phyloP scores from a whole-genome alignment of 2,329 filamentous ascomycete species.

The Aspergillus calidoustus region DNA sequence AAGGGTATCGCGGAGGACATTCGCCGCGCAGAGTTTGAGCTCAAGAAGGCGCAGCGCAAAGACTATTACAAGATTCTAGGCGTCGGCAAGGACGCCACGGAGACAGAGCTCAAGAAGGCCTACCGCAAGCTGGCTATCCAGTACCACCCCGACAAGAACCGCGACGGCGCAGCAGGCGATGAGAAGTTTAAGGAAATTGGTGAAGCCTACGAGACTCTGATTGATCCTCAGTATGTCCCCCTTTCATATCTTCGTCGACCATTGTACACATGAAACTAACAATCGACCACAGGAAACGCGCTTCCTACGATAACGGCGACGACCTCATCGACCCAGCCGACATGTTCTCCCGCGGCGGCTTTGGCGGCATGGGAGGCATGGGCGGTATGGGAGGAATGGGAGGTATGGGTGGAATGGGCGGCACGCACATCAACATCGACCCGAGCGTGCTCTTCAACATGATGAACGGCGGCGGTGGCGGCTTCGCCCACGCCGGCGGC shows the following conservation, averaged over 20 bases:
- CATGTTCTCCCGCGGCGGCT: constrained; percentile 72
- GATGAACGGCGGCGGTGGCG: constrained; percentile 71
- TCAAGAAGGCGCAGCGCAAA: constrained; percentile 97
- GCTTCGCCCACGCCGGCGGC: constrained; percentile 54
- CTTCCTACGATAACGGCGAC: constrained; percentile 88
- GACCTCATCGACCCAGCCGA: constrained; percentile 87
- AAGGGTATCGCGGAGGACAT: constrained; percentile 81
- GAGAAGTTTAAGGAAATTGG: constrained; percentile 97
- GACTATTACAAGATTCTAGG: constrained; percentile 99
- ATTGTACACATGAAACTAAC: constrained; percentile 20
- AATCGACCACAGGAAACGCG: constrained; percentile 68
- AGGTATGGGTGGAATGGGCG: constrained; percentile 58
- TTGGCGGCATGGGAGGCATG: constrained; percentile 54
- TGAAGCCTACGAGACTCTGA: constrained; percentile 95
- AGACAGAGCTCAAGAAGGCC: constrained; percentile 90
- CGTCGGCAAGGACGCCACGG: constrained; percentile 81
- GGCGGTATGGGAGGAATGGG: constrained; percentile 64
- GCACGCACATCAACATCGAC: constrained; percentile 62
- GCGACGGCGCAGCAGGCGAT: constrained; percentile 74
- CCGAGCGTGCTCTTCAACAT: constrained; percentile 81
- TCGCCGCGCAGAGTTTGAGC: constrained; percentile 85
- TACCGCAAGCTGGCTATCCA: constrained; percentile 94
- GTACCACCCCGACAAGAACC: constrained; percentile 98
- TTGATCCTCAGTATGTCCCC: constrained; percentile 80
- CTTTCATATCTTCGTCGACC: background rate